Percentiles rank a stretch among this genome's conserved stretches.
Conservation (phyloP, 345 rosid genomes). For the Aethionema arabicum region DNA sequence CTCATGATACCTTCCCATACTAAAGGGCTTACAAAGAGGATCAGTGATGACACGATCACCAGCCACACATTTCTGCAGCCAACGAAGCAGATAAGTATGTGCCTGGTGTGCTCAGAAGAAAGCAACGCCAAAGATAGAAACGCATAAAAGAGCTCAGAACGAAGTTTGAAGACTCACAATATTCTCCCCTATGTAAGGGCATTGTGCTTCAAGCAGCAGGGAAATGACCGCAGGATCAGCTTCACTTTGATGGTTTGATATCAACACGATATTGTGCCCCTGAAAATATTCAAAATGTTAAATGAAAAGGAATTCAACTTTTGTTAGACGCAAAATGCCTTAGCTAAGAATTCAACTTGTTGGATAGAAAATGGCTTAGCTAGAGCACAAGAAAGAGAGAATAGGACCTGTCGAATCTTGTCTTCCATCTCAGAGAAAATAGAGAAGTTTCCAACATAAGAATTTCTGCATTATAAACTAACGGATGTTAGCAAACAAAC, state of each 20-base stretch:
- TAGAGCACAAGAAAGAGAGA: conserved; percentile 16
- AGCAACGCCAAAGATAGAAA: conserved; percentile 24
- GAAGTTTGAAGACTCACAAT: conserved; percentile 49
- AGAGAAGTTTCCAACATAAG: conserved; percentile 73
- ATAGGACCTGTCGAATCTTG: conserved; percentile 65
- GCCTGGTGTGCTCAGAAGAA: too few species aligned
- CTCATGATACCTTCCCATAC: conserved; percentile 85
- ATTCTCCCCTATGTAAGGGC: conserved; percentile 62
- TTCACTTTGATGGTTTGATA: conserved; percentile 97
- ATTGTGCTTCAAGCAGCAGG: conserved; percentile 74
- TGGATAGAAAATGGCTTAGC: too few species aligned
- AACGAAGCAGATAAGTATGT: conserved; percentile 28
- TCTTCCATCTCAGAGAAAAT: conserved; percentile 72
- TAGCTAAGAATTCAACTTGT: conserved; percentile 7
- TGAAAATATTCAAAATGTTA: conserved; percentile 39
- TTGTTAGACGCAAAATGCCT: conserved; percentile 11
- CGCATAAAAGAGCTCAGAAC: conserved; percentile 22
- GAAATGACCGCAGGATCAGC: conserved; percentile 95
- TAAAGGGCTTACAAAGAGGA: conserved; percentile 98
- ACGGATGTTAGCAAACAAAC: conserved; percentile 15
- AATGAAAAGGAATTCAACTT: conserved; percentile 15
- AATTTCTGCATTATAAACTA: conserved; percentile 54
- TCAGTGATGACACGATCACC: conserved; percentile 97
- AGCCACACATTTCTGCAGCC: conserved; percentile 78
- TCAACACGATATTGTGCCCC: conserved; percentile 87